Evolutionary conservation across 2,329 filamentous ascomycete species (phyloP).

Genomic region (Sphaceloma murrayae): DNA sequence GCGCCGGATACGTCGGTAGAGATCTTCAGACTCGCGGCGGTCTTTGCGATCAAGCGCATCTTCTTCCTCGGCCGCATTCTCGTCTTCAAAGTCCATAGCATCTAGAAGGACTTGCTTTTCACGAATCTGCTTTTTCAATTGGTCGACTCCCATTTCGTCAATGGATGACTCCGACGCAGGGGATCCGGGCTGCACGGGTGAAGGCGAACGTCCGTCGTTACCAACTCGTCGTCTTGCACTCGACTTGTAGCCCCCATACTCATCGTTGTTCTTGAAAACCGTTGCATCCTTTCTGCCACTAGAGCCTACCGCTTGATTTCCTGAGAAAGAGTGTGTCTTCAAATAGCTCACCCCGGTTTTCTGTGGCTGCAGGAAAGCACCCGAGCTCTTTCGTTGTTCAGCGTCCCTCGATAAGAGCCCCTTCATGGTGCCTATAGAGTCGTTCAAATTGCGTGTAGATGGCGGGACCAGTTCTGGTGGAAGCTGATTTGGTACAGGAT

Average conservation of each 20-base stretch:
- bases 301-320: conserved; percentile 43
- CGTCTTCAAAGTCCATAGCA: conserved; percentile 92
- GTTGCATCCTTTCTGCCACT: conserved; percentile 79
- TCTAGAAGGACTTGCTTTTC: conserved; percentile 93
- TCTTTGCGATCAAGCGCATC: conserved; percentile 85
- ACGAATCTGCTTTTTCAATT: conserved; percentile 81
- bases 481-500: conserved; percentile 76
- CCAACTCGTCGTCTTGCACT: conserved; percentile 82
- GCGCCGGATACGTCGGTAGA: conserved; percentile 83
- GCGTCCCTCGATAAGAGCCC: conserved; percentile 82
- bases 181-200: conserved; percentile 64
- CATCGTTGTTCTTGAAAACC: conserved; percentile 91
- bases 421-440: conserved; percentile 89
- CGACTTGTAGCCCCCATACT: conserved; percentile 75
- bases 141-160: conserved; percentile 77
- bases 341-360: conserved; percentile 97
- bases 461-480: conserved; percentile 90
- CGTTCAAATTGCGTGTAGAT: conserved; percentile 84
- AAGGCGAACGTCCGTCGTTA: conserved; percentile 57
- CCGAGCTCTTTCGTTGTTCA: conserved; percentile 76
- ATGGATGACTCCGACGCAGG: conserved; percentile 52
- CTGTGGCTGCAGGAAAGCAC: conserved; percentile 83
- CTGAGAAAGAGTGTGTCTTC: conserved; percentile 84
- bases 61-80: conserved; percentile 81
- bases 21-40: conserved; percentile 81